phyloP scores from a whole-genome alignment of 495 filamentous ascomycete species.

The Annulohypoxylon moriforme region DNA sequence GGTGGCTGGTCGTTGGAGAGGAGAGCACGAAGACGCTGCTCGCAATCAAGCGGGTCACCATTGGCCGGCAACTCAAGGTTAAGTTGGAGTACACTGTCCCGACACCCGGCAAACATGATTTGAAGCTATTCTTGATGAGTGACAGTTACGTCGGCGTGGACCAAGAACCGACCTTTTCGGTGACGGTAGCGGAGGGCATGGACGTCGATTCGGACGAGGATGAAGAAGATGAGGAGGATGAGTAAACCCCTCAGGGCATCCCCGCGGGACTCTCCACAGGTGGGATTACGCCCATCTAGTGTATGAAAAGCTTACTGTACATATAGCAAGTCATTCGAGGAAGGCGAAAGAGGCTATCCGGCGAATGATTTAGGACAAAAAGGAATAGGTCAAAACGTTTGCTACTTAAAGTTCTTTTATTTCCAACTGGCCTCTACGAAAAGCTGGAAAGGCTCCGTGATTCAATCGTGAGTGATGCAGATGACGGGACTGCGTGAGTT shows the following conservation, averaged over 20 bases:
- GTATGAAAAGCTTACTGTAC: conserved; percentile 50
- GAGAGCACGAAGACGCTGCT: conserved; percentile 86
- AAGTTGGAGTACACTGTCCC: conserved; percentile 90
- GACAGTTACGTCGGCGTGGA: conserved; percentile 98
- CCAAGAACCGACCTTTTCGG: conserved; percentile 89
- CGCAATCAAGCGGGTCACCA: conserved; percentile 93
- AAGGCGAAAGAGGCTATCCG: conserved; percentile 20
- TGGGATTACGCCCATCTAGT: conserved; percentile 33
- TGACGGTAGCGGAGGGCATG: conserved; percentile 90
- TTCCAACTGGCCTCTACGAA: not conserved
- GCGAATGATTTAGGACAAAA: conserved; percentile 33
- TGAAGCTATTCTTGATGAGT: conserved; percentile 95
- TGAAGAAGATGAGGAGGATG: conserved; percentile 74
- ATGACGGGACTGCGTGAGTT: not conserved
- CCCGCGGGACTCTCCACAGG: conserved; percentile 24
- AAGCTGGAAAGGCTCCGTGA: too few relatives aligned
- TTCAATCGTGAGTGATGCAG: conserved; percentile 13
- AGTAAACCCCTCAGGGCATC: conserved; percentile 33
- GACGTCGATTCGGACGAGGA: conserved; percentile 92
- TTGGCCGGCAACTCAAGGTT: conserved; percentile 79
- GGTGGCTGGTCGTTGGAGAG: conserved; percentile 96
- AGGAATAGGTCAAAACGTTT: conserved; percentile 28
- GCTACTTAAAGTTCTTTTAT: conserved; percentile 16
- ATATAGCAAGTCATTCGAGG: conserved; percentile 38
- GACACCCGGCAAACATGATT: conserved; percentile 82